These are phyloP conservation scores for Trichoderma sp. DNA, from an alignment of 2,329 filamentous ascomycete species.

Conservation along the genomic window DNA sequence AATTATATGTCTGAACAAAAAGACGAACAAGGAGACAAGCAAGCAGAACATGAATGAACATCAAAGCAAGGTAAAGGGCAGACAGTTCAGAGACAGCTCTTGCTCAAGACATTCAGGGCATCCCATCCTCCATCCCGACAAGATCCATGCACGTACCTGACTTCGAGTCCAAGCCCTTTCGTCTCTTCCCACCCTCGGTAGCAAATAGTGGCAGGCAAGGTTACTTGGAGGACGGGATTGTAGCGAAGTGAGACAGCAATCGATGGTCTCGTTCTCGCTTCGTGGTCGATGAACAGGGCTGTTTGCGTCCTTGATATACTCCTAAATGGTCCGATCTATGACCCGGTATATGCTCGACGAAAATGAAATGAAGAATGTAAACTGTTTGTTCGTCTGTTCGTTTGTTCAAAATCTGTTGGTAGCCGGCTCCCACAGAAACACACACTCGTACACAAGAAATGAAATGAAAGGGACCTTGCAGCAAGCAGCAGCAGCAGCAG, in stretches of 20 bases:
- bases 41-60: not conserved
- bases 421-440: conserved; percentile 7
- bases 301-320: not conserved
- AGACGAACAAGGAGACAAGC: not conserved
- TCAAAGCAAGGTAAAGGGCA: not conserved
- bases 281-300: not conserved
- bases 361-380: not conserved
- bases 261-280: not conserved
- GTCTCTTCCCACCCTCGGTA: not conserved
- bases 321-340: not conserved
- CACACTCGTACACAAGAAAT: not conserved
- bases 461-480: conserved; percentile 12
- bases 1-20: not conserved
- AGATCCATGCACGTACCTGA: not conserved
- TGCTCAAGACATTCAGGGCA: not conserved
- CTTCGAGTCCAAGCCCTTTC: not conserved
- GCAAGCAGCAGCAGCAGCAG: not conserved
- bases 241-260: conserved; percentile 18
- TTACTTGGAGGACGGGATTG: conserved; percentile 10
- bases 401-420: conserved; percentile 10
- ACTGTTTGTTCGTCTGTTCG: not conserved
- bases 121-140: not conserved
- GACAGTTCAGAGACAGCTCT: not conserved
- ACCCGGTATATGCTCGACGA: not conserved
- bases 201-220: not conserved